phyloP scores from a whole-genome alignment of 208 protist species.

The Leishmania amazonensis region DNA sequence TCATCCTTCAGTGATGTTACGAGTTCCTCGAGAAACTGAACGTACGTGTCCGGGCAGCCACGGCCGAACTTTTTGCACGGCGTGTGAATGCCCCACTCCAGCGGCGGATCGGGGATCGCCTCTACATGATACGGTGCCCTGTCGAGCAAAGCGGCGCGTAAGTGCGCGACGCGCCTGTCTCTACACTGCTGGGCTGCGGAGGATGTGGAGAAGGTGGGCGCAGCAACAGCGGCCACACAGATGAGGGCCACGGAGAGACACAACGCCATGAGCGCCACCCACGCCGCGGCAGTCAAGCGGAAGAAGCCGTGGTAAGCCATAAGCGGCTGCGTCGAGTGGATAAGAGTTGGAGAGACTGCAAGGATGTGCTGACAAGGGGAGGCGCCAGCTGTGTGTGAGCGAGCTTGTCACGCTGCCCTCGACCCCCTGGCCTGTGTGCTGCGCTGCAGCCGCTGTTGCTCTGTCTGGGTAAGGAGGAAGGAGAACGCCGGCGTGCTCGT shows the following conservation, averaged over 20 bases:
- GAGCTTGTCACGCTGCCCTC: neutral
- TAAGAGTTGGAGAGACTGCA: neutral
- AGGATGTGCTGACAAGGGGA: neutral
- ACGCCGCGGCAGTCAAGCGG: neutral
- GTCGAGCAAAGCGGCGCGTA: slow-evolving; percentile 12
- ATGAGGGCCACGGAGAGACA: neutral
- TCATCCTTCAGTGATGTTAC: neutral
- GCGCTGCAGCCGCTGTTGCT: neutral
- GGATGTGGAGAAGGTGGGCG: neutral
- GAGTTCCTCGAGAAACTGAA: slow-evolving; percentile 46
- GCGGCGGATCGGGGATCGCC: slow-evolving; percentile 41
- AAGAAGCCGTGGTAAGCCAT: neutral
- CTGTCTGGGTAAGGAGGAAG: neutral
- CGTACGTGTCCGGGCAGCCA: slow-evolving; percentile 57
- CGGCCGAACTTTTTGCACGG: slow-evolving; percentile 63
- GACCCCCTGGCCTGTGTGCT: neutral
- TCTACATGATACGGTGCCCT: neutral
- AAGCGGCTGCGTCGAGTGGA: neutral
- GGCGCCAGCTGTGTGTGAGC: neutral
- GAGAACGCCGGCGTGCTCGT: neutral
- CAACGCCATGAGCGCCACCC: neutral
- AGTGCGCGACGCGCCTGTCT: slow-evolving; percentile 19
- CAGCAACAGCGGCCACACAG: neutral
- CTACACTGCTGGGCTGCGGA: neutral
- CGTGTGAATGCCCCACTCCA: slow-evolving; percentile 55